A percentile compares a stretch with the other conserved stretches of the same genome.
Conservation (phyloP, 306 rosid genomes). For the Pyrus pyrifolia region DNA sequence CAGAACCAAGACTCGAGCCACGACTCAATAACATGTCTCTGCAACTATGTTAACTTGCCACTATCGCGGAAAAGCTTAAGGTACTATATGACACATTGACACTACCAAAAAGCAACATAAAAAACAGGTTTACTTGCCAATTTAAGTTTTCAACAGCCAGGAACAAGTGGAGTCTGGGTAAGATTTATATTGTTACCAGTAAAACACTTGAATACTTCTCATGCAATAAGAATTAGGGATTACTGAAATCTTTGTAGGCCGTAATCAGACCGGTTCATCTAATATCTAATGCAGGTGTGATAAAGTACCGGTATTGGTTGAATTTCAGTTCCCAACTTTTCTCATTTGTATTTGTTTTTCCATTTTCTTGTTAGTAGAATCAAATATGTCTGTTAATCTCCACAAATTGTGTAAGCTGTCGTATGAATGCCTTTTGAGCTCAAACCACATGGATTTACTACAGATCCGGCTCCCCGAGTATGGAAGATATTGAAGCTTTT, state of each 20-base stretch:
- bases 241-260: background rate
- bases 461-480: conserved; percentile 91
- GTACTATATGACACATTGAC: background rate
- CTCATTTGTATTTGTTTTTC: background rate
- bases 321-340: background rate
- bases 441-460: conserved; percentile 2
- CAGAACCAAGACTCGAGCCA: background rate
- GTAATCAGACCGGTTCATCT: background rate
- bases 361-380: background rate
- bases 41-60: background rate
- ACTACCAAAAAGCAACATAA: background rate
- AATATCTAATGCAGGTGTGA: background rate
- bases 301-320: background rate
- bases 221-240: background rate
- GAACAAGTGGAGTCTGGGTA: too few species aligned
- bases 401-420: conserved; percentile 3
- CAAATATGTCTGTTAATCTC: background rate
- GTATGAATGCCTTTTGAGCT: conserved; percentile 7
- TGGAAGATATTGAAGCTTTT: conserved; percentile 90
- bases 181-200: background rate
- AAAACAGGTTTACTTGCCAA: background rate
- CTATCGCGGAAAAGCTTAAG: background rate
- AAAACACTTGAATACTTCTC: background rate
- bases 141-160: background rate
- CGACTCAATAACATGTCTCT: background rate